Conservation (phyloP, 108 stramenopile genomes). For the Cyclotella baltica region DNA sequence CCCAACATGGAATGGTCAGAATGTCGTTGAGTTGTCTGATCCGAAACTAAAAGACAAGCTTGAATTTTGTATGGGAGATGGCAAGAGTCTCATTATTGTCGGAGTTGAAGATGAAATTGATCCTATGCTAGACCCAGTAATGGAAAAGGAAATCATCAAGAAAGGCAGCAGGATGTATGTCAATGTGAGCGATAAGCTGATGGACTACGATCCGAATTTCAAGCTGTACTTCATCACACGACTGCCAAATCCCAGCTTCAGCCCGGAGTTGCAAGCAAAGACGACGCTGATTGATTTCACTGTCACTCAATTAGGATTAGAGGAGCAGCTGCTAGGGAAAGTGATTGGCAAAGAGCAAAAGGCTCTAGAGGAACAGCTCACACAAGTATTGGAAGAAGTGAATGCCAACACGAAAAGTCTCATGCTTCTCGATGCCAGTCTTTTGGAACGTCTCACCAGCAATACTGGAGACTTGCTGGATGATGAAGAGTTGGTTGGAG, state of each 20-base stretch:
- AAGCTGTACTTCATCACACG: conserved; percentile 89
- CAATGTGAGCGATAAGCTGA: conserved; percentile 87
- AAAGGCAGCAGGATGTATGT: conserved; percentile 86
- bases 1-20: conserved; percentile 71
- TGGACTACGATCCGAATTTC: conserved; percentile 91
- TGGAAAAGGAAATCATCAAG: conserved; percentile 85
- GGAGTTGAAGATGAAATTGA: conserved; percentile 94
- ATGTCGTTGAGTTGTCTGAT: conserved; percentile 69
- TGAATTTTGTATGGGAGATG: conserved; percentile 89
- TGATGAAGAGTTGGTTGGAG: conserved; percentile 90
- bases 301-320: conserved; percentile 90
- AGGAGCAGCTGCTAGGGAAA: conserved; percentile 92
- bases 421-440: conserved; percentile 79
- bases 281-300: conserved; percentile 95
- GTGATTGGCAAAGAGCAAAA: conserved; percentile 93
- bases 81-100: conserved; percentile 81
- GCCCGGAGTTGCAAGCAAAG: conserved; percentile 94
- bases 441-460: conserved; percentile 86
- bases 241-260: conserved; percentile 91
- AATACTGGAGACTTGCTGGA: conserved; percentile 90
- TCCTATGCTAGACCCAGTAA: conserved; percentile 92
- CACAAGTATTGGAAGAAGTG: conserved; percentile 91
- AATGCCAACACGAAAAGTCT: conserved; percentile 91
- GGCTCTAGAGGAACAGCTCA: conserved; percentile 93
- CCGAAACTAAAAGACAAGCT: conserved; percentile 89